Evolutionary conservation across 208 protist genomes (phyloP).

Genomic region (Tritrichomonas musculus): DNA sequence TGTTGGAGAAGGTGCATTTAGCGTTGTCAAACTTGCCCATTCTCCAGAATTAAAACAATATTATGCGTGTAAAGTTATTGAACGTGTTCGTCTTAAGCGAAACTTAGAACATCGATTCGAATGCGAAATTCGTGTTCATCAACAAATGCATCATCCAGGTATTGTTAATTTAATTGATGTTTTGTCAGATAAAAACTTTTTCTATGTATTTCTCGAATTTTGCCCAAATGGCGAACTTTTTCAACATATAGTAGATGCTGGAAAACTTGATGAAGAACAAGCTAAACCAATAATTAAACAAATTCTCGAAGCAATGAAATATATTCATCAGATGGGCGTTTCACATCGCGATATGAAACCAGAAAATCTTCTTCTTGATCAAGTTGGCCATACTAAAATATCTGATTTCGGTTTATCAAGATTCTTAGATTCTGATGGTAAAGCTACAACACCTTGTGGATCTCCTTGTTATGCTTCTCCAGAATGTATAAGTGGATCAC

Average conservation of each 20-base stretch:
- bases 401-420: conserved; percentile 11
- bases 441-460: not conserved
- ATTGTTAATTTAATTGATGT: not conserved
- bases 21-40: not conserved
- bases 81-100: not conserved
- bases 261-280: not conserved
- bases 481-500: not conserved
- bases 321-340: not conserved
- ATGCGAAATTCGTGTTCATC: not conserved
- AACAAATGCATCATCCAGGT: not conserved
- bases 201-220: not conserved
- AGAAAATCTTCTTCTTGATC: conserved; percentile 13
- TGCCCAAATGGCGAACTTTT: not conserved
- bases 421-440: not conserved
- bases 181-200: not conserved
- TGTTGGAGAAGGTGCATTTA: conserved; percentile 3
- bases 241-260: not conserved
- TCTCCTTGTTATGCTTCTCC: conserved; percentile 23
- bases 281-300: not conserved
- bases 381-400: not conserved
- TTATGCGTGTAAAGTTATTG: conserved; percentile 10
- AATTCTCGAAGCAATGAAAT: not conserved
- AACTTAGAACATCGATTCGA: not conserved
- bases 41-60: not conserved
- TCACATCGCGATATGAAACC: not conserved